Evolutionary conservation across 768 basidiomycete species (phyloP).

Genomic region (Lactifluus echinatus): DNA sequence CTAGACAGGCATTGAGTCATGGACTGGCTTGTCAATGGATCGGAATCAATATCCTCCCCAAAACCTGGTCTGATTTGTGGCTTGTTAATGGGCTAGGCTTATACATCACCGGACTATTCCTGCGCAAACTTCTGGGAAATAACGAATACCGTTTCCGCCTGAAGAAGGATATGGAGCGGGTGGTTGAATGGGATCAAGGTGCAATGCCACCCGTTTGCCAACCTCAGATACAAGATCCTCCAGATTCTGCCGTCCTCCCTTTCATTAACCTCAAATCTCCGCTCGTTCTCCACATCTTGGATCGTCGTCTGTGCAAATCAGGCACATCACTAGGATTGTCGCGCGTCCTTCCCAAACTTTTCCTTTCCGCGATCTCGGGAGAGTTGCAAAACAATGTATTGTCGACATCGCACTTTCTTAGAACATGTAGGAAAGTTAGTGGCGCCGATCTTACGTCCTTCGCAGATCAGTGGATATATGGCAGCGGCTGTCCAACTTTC

Average conservation of each 20-base stretch:
- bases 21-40: slow-evolving; percentile 94
- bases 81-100: slow-evolving; percentile 90
- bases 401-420: slow-evolving; percentile 83
- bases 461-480: slow-evolving; percentile 99
- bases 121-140: slow-evolving; percentile 82
- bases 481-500: slow-evolving; percentile 91
- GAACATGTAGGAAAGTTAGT: slow-evolving; percentile 88
- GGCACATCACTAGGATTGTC: slow-evolving; percentile 92
- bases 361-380: slow-evolving; percentile 87
- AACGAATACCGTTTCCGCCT: slow-evolving; percentile 95
- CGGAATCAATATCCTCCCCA: slow-evolving; percentile 91
- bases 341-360: slow-evolving; percentile 90
- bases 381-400: slow-evolving; percentile 80
- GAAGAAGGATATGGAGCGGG: slow-evolving; percentile 94
- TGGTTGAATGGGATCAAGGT: slow-evolving; percentile 81
- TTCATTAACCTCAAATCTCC: slow-evolving; percentile 96
- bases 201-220: slow-evolving; percentile 90
- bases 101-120: slow-evolving; percentile 83
- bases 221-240: slow-evolving; percentile 76
- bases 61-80: slow-evolving; percentile 92
- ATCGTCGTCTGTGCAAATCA: slow-evolving; percentile 87
- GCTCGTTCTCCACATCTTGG: slow-evolving; percentile 92
- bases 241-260: slow-evolving; percentile 65
- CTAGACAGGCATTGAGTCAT: slow-evolving; percentile 77
- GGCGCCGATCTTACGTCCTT: slow-evolving; percentile 85